Percentiles rank a stretch among this genome's conserved stretches.
phyloP scores from a whole-genome alignment of 164 flowering plant genomes.

The Chloranthus sessilifolius region DNA sequence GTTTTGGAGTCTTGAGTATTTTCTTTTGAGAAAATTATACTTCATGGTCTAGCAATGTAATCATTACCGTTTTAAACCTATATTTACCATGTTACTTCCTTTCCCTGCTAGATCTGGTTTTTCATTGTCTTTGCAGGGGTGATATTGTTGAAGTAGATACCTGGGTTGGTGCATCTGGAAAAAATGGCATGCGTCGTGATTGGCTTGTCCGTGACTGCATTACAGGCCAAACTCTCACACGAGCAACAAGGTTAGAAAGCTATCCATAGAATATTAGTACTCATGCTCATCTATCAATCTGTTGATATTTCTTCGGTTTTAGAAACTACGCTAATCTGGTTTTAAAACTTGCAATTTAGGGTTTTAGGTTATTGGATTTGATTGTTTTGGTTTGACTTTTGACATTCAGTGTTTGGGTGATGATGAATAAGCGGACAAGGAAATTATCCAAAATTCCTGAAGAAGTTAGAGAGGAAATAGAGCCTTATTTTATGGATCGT shows the following conservation, averaged over 20 bases:
- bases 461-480: constrained; percentile 3
- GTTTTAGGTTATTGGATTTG: constrained; percentile 4
- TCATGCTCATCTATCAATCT: neutral
- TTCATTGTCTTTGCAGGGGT: constrained; percentile 54
- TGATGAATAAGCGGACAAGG: constrained; percentile 4
- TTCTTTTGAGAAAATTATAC: too few relatives aligned
- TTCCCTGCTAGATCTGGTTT: neutral
- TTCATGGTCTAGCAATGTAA: too few relatives aligned
- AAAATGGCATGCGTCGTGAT: constrained; percentile 95
- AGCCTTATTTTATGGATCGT: neutral
- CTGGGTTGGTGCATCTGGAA: constrained; percentile 82
- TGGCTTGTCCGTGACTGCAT: constrained; percentile 76
- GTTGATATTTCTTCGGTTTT: too few relatives aligned
- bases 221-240: constrained; percentile 77
- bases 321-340: too few relatives aligned
- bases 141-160: constrained; percentile 93
- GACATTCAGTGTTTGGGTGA: constrained; percentile 1
- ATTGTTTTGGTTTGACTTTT: neutral
- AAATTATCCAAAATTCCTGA: constrained; percentile 4
- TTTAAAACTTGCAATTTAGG: too few relatives aligned
- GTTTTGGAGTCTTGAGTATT: too few relatives aligned
- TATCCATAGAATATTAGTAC: neutral
- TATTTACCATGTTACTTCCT: too few relatives aligned
- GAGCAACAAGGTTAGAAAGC: constrained; percentile 94
- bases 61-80: too few relatives aligned